Percentiles rank a stretch among this genome's conserved stretches.
Conservation (phyloP, 345 rosid species). For the Anastatica hierochuntica region DNA sequence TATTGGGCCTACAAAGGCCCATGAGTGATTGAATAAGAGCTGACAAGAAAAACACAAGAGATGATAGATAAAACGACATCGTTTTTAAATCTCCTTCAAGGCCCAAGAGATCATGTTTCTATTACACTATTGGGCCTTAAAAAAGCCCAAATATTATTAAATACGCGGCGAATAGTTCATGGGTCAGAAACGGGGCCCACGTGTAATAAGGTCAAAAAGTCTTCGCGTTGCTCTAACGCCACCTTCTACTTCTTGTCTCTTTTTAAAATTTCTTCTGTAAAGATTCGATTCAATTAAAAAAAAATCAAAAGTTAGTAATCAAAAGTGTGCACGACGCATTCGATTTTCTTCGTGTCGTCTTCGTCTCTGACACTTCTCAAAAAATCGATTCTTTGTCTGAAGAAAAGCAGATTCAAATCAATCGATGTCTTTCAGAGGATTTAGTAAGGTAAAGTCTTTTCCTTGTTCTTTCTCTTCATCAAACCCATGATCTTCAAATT, state of each 20-base stretch:
- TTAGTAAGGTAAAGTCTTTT: constrained; percentile 31
- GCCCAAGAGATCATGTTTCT: too few species aligned
- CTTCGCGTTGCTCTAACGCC: constrained; percentile 28
- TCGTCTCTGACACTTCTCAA: neutral
- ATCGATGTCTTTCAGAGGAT: constrained; percentile 51
- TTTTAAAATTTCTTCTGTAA: neutral
- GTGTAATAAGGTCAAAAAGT: neutral
- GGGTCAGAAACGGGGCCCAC: too few species aligned
- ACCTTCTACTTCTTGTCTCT: constrained; percentile 16
- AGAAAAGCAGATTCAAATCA: neutral
- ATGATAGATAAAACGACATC: too few species aligned
- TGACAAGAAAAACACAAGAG: too few species aligned
- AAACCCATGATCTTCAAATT: neutral
- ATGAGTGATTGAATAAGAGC: too few species aligned
- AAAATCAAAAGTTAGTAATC: neutral
- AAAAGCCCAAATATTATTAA: too few species aligned
- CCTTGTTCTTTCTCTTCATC: neutral
- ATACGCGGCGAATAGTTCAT: too few species aligned
- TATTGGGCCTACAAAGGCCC: too few species aligned
- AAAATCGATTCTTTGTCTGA: neutral
- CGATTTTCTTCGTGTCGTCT: neutral
- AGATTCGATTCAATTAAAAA: too few species aligned
- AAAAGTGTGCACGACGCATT: constrained; percentile 19
- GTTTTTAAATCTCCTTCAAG: too few species aligned
- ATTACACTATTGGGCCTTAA: too few species aligned